Conservation (phyloP, 208 protist species). For the Leishmania amazonensis region DNA sequence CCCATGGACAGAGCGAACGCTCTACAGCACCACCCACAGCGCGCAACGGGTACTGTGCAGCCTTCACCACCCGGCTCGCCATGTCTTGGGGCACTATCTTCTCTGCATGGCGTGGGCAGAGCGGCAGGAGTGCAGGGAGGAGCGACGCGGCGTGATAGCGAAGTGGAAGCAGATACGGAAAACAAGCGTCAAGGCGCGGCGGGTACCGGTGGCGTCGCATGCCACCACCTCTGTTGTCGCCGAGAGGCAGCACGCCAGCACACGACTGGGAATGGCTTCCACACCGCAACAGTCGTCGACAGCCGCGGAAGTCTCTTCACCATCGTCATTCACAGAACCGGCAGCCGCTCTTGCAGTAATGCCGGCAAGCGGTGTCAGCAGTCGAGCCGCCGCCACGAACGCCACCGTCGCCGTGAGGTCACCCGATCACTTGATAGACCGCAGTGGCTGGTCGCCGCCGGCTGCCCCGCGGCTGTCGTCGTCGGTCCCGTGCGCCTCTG, state of each 20-base stretch:
- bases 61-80: slow-evolving; percentile 44
- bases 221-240: neutral
- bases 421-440: neutral
- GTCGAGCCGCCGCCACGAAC: neutral
- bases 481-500: neutral
- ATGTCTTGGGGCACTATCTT: slow-evolving; percentile 25
- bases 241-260: neutral
- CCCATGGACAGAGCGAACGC: slow-evolving; percentile 43
- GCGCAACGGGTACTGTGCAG: slow-evolving; percentile 46
- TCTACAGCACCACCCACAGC: slow-evolving; percentile 41
- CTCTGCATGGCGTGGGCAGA: slow-evolving; percentile 33
- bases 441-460: neutral
- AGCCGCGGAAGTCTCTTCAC: neutral
- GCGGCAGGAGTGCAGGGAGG: slow-evolving; percentile 18
- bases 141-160: neutral
- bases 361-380: neutral
- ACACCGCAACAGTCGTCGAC: neutral
- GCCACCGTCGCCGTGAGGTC: neutral
- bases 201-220: neutral
- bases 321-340: neutral
- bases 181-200: neutral
- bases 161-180: neutral
- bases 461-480: neutral
- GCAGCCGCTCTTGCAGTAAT: neutral
- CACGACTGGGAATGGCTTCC: neutral